phyloP scores from a whole-genome alignment of 495 filamentous ascomycete genomes.

The Podospora sp. region DNA sequence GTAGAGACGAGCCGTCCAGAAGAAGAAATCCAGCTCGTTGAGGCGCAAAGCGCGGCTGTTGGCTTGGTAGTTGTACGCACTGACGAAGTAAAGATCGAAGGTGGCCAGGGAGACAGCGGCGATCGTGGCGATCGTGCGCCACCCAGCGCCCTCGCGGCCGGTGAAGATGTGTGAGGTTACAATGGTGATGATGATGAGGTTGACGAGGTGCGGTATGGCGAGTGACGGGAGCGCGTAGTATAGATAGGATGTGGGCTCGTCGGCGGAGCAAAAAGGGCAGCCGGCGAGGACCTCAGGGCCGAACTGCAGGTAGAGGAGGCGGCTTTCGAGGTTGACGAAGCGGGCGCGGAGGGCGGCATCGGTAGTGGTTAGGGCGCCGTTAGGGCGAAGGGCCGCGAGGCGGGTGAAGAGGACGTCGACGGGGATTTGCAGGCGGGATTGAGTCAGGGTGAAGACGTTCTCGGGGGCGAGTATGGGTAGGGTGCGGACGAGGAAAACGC shows the following conservation, averaged over 20 bases:
- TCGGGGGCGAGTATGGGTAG: slow-evolving; percentile 71
- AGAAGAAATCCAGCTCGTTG: slow-evolving; percentile 64
- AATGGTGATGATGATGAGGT: slow-evolving; percentile 69
- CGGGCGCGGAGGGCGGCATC: slow-evolving; percentile 68
- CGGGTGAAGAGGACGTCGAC: slow-evolving; percentile 84
- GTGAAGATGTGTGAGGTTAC: slow-evolving; percentile 61
- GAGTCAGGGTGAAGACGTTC: slow-evolving; percentile 79
- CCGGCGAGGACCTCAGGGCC: slow-evolving; percentile 70
- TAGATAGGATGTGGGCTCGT: slow-evolving; percentile 71
- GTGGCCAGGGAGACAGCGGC: slow-evolving; percentile 60
- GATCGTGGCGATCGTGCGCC: slow-evolving; percentile 71
- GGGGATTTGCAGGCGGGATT: slow-evolving; percentile 80
- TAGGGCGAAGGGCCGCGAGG: slow-evolving; percentile 63
- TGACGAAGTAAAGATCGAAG: slow-evolving; percentile 63
- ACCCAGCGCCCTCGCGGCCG: slow-evolving; percentile 57
- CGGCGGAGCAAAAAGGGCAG: slow-evolving; percentile 82
- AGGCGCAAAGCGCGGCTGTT: slow-evolving; percentile 62
- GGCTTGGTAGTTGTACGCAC: slow-evolving; percentile 59
- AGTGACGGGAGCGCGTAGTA: slow-evolving; percentile 79
- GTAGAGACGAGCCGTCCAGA: slow-evolving; percentile 64
- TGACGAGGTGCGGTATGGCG: slow-evolving; percentile 73
- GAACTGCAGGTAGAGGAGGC: slow-evolving; percentile 80
- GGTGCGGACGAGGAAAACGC: slow-evolving; percentile 62
- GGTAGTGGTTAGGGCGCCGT: slow-evolving; percentile 52
- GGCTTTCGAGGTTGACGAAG: slow-evolving; percentile 68